Percentiles rank a stretch among this genome's conserved stretches.
phyloP scores from a whole-genome alignment of 495 filamentous ascomycete genomes.

The Xylaria grammica region DNA sequence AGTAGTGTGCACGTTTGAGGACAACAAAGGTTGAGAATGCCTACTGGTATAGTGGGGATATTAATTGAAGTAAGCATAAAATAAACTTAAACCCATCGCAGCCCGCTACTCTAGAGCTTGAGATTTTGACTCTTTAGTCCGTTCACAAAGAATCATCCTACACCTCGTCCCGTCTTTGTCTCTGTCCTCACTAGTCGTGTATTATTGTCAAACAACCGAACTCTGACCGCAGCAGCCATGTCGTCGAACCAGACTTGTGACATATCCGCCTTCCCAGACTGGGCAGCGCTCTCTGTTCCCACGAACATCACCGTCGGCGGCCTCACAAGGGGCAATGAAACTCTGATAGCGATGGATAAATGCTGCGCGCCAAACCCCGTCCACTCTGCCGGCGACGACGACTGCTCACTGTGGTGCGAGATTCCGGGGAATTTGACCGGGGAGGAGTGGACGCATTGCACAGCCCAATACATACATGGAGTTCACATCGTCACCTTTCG shows the following conservation, averaged over 20 bases:
- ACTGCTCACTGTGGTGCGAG: conserved; percentile 4
- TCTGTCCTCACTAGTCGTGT: neutral
- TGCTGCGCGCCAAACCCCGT: conserved; percentile 17
- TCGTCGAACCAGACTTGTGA: neutral
- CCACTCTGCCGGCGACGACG: neutral
- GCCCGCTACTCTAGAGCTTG: neutral
- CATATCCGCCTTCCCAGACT: neutral
- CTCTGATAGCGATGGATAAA: conserved; percentile 3
- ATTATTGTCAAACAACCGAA: neutral
- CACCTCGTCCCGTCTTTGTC: too few species aligned
- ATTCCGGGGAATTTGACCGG: neutral
- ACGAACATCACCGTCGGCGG: neutral
- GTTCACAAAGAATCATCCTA: neutral
- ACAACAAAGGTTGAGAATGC: too few species aligned
- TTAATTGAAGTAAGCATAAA: too few species aligned
- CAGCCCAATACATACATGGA: neutral
- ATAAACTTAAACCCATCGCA: too few species aligned
- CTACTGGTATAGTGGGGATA: too few species aligned
- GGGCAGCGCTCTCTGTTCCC: neutral
- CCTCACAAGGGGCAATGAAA: neutral
- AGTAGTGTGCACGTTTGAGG: too few species aligned
- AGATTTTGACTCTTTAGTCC: neutral
- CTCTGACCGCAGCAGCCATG: neutral
- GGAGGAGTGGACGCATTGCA: neutral
- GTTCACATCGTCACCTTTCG: neutral